Evolutionary conservation across 1,139 yeast genomes (phyloP).

Genomic region (Lodderomyces orthopsilosis): DNA sequence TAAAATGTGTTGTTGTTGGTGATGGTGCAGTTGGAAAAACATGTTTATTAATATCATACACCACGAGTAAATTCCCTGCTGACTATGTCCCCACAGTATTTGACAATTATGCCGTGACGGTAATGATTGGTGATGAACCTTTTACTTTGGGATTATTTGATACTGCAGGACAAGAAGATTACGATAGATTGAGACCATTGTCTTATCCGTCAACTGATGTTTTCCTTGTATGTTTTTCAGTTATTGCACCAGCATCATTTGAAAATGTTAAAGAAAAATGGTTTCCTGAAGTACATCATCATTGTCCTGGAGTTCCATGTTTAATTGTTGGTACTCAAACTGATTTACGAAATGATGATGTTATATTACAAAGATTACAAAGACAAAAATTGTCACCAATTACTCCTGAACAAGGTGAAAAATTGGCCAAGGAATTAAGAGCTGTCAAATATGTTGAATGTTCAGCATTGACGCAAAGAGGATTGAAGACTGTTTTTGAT

Average conservation of each 20-base stretch:
- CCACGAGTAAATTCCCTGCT: constrained; percentile 83
- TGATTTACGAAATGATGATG: constrained; percentile 89
- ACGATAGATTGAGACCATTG: constrained; percentile 93
- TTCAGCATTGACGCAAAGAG: constrained; percentile 96
- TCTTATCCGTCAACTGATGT: constrained; percentile 97
- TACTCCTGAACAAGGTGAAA: constrained; percentile 83
- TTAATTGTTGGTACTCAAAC: constrained; percentile 83
- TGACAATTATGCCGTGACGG: constrained; percentile 97
- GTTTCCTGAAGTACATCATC: constrained; percentile 98
- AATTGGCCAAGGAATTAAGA: constrained; percentile 86
- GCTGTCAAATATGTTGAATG: constrained; percentile 97
- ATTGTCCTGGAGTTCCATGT: constrained; percentile 85
- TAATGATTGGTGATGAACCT: constrained; percentile 98
- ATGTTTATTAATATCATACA: constrained; percentile 84
- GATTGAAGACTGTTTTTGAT: constrained; percentile 92
- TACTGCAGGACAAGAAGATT: constrained; percentile 99
- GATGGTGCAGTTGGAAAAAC: constrained; percentile 98
- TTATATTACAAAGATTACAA: constrained; percentile 81
- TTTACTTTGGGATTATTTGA: constrained; percentile 94
- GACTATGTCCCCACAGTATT: constrained; percentile 90
- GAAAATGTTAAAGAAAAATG: constrained; percentile 97
- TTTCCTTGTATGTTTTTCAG: constrained; percentile 90
- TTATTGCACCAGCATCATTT: constrained; percentile 95
- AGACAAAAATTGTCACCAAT: constrained; percentile 90
- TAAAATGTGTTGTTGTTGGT: constrained; percentile 95